These are phyloP conservation scores for Geotrichum macrosporum DNA, from an alignment of 1,139 yeast genomes.

Conservation along the genomic window DNA sequence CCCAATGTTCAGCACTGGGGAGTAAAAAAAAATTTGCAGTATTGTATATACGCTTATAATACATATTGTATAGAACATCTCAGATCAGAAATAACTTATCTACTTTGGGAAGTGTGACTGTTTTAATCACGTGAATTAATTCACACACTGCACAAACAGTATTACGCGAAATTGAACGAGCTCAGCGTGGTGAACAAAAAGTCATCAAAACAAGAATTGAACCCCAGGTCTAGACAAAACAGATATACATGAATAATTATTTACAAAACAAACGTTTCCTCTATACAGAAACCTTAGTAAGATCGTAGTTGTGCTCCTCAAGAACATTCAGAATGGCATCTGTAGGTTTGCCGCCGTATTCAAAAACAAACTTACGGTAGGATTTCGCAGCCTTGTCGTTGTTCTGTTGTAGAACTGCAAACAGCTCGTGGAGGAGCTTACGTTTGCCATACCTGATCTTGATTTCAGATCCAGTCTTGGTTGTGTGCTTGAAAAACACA, in stretches of 20 bases:
- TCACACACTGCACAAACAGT: too few species aligned
- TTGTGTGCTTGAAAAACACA: constrained; percentile 48
- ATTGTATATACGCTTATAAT: neutral
- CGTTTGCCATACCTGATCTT: constrained; percentile 60
- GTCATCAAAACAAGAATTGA: too few species aligned
- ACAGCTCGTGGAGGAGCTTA: constrained; percentile 53
- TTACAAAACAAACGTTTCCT: constrained; percentile 6
- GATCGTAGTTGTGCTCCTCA: constrained; percentile 27
- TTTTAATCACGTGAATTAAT: neutral
- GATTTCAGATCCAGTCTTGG: constrained; percentile 42
- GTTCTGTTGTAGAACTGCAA: constrained; percentile 46
- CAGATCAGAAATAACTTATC: constrained; percentile 1
- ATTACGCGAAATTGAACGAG: too few species aligned
- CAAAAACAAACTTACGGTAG: constrained; percentile 45
- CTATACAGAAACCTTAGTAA: constrained; percentile 18
- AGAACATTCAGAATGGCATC: constrained; percentile 43
- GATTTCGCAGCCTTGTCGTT: constrained; percentile 46
- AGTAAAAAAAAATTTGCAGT: constrained; percentile 6
- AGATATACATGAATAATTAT: too few species aligned
- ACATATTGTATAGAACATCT: neutral
- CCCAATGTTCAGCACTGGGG: neutral
- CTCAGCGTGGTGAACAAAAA: too few species aligned
- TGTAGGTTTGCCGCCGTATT: constrained; percentile 42
- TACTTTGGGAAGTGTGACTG: constrained; percentile 11
- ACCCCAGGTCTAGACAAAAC: too few species aligned